A percentile compares a stretch with the other conserved stretches of the same genome.
phyloP scores from a whole-genome alignment of 768 basidiomycete species.

The Phaeotremella skinneri region DNA sequence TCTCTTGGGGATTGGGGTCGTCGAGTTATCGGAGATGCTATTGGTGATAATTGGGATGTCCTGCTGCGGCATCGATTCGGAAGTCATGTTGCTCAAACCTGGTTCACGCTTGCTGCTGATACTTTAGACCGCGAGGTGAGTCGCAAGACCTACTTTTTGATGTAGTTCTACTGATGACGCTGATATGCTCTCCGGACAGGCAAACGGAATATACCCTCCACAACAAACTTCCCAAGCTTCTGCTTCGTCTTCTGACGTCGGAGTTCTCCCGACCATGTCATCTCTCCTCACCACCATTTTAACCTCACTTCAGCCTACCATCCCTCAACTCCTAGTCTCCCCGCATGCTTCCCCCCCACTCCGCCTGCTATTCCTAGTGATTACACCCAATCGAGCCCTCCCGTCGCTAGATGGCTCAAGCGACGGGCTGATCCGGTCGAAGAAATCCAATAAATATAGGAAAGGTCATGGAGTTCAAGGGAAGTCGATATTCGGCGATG shows the following conservation, averaged over 20 bases:
- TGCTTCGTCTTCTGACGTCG: conserved; percentile 9
- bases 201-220: conserved; percentile 38
- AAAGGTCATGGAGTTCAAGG: conserved; percentile 73
- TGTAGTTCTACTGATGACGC: conserved; percentile 13
- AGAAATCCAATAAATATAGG: conserved; percentile 79
- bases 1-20: conserved; percentile 97
- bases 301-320: conserved; percentile 57
- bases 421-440: conserved; percentile 63
- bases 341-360: conserved; percentile 89
- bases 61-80: conserved; percentile 72
- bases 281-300: conserved; percentile 39
- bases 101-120: conserved; percentile 59
- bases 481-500: conserved; percentile 64
- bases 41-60: conserved; percentile 78
- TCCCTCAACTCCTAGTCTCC: conserved; percentile 70
- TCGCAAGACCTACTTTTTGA: conserved; percentile 10
- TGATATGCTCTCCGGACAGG: conserved; percentile 8
- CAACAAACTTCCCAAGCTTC: conserved; percentile 51
- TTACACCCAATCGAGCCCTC: conserved; percentile 61
- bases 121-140: conserved; percentile 55
- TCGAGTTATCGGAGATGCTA: conserved; percentile 80
- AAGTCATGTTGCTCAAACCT: conserved; percentile 91
- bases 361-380: conserved; percentile 70
- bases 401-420: conserved; percentile 49
- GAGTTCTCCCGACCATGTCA: conserved; percentile 50